Evolutionary conservation across 2,329 filamentous ascomycete genomes (phyloP).

Genomic region (Xylariaceae sp.): DNA sequence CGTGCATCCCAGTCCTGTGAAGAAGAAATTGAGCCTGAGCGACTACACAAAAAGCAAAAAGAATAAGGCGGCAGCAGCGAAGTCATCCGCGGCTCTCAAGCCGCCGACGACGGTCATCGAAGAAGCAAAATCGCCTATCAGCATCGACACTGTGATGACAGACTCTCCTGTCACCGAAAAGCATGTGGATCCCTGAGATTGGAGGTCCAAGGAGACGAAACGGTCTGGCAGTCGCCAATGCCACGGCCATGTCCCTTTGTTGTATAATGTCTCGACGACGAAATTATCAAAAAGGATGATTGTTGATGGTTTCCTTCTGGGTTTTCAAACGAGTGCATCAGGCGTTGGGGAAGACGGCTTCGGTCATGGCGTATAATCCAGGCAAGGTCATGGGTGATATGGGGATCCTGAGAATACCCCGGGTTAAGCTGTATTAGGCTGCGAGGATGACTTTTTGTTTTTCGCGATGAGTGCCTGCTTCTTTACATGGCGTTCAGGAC

Average conservation of each 20-base stretch:
- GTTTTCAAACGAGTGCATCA: slow-evolving; percentile 4
- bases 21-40: slow-evolving; percentile 63
- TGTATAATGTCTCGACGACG: slow-evolving; percentile 11
- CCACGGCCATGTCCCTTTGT: background rate
- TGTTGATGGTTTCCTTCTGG: slow-evolving; percentile 11
- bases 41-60: slow-evolving; percentile 58
- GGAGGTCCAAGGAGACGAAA: too few relatives aligned
- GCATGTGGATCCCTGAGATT: slow-evolving; percentile 17
- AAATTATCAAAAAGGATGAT: slow-evolving; percentile 3
- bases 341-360: slow-evolving; percentile 22
- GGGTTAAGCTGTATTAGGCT: background rate
- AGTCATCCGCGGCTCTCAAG: slow-evolving; percentile 36
- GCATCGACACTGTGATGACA: slow-evolving; percentile 31
- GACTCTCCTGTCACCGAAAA: slow-evolving; percentile 33
- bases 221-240: too few relatives aligned
- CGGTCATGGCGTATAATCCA: slow-evolving; percentile 8
- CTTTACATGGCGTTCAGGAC: background rate
- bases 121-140: slow-evolving; percentile 35
- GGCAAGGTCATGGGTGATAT: slow-evolving; percentile 2
- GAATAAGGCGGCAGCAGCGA: slow-evolving; percentile 47
- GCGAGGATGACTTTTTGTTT: too few relatives aligned
- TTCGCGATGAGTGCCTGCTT: too few relatives aligned
- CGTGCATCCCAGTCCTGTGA: slow-evolving; percentile 53
- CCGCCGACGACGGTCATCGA: slow-evolving; percentile 33
- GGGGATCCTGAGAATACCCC: slow-evolving; percentile 5